Conservation (phyloP, 2,329 filamentous ascomycete species). For the Talaromyces sp. region DNA sequence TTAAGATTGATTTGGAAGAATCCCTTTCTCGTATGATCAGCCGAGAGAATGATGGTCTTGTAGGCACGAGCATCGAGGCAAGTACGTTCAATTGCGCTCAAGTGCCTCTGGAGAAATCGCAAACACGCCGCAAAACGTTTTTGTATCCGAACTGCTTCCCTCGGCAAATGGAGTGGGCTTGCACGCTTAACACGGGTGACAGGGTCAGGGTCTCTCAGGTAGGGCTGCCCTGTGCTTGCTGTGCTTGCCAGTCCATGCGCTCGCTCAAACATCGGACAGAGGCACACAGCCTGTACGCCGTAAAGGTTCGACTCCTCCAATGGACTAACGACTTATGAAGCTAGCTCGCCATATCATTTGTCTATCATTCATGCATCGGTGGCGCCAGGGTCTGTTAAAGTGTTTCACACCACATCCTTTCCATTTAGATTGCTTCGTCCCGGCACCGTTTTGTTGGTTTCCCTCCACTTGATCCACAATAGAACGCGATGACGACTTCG, state of each 20-base stretch:
- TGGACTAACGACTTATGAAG: background rate
- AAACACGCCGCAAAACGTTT: background rate
- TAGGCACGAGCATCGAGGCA: background rate
- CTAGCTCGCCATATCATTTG: background rate
- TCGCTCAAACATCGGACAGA: background rate
- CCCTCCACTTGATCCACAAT: conserved; percentile 5
- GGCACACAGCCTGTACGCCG: background rate
- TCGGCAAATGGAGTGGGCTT: background rate
- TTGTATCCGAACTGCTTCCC: background rate
- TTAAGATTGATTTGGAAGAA: background rate
- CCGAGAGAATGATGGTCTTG: background rate
- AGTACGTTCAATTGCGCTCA: background rate
- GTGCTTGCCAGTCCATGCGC: background rate
- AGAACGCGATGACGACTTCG: conserved; percentile 10
- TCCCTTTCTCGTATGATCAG: background rate
- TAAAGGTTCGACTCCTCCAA: background rate
- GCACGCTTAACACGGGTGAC: background rate
- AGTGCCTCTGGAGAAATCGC: background rate
- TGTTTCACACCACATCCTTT: conserved; percentile 1
- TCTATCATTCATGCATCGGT: background rate
- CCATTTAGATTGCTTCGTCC: conserved; percentile 1
- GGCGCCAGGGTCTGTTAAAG: background rate
- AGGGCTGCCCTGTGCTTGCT: background rate
- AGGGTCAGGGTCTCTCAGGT: background rate
- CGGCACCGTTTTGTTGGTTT: conserved; percentile 10